Conservation (phyloP, 169 alveolate species). For the Toxoplasma gondii region DNA sequence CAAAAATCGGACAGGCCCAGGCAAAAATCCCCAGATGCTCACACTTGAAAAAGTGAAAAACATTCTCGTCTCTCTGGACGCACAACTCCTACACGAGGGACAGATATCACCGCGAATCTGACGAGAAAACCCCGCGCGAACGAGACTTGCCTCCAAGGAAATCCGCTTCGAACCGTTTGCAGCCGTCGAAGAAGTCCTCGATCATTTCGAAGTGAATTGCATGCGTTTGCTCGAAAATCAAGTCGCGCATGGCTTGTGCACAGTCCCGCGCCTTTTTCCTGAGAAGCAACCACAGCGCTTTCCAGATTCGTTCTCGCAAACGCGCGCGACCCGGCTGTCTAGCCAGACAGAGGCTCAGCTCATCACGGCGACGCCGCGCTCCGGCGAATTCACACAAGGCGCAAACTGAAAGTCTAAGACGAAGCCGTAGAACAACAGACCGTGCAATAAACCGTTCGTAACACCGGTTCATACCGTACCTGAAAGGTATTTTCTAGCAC, state of each 20-base stretch:
- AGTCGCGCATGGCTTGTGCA: conserved; percentile 84
- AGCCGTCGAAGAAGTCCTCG: conserved; percentile 85
- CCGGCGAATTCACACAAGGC: too few relatives aligned
- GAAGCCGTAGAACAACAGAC: too few relatives aligned
- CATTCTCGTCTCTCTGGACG: background rate
- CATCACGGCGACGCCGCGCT: too few relatives aligned
- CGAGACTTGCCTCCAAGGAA: conserved; percentile 73
- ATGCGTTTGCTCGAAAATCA: conserved; percentile 88
- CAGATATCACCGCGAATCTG: too few relatives aligned
- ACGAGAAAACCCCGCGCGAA: background rate
- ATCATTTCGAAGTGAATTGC: conserved; percentile 88
- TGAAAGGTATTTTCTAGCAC: too few relatives aligned
- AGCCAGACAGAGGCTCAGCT: too few relatives aligned
- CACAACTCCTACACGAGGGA: background rate
- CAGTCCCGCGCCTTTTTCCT: conserved; percentile 82
- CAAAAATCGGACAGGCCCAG: background rate
- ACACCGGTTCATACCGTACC: too few relatives aligned
- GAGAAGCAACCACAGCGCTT: background rate
- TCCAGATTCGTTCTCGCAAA: background rate
- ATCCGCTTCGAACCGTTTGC: conserved; percentile 83
- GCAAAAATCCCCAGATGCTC: background rate
- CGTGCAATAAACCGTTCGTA: too few relatives aligned
- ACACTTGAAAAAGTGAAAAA: background rate
- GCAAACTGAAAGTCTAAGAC: too few relatives aligned
- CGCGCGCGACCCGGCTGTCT: background rate